Base-by-base conservation (phyloP, 352 stramenopile genomes). In the Phytophthora boehmeriae region DNA sequence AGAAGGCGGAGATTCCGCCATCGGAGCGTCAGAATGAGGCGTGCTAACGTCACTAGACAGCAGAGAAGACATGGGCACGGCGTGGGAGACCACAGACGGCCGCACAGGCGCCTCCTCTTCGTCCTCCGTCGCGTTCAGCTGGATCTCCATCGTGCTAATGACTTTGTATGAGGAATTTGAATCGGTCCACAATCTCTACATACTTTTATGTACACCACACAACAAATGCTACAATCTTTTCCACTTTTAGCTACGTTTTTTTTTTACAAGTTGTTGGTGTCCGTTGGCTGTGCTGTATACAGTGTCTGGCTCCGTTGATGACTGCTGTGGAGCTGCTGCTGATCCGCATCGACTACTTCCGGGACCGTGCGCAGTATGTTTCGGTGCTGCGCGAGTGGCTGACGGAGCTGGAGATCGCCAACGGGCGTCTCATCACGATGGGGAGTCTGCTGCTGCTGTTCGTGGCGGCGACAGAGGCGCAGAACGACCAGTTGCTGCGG, bases 291-390 rank as follows among this genome's bases (percentile, higher is more conserved):
- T n/a, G n/a, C n/a, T n/a, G n/a, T n/a, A n/a, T n/a, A n/a, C n/a
- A n/a, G n/a, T n/a, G n/a, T n/a, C n/a, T n/a, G n/a, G n/a, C n/a
- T n/a, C n/a, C n/a, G n/a, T 19, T 19, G 2, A 42, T 42, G 25
- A 30, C 25, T 45, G 13, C 39, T 46, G 36, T 89, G 76, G 78
- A 92, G 63, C 55, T 79, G 53, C 54, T 94, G 35, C 60, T 90
- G 30, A 46, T 94, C 22, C 80, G 86, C 23, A 81, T 94, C 35
- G 86, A 94, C 63, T 72, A 82, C 65, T 78, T 94, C 64, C 75
- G 61, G 22, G 80, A 89, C 54, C 81, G 80, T 22, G 51, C 59
- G 17, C 64, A 63, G 36, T 94, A 94, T 54, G 54, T 90, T n/a
- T 68, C 71, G 45, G 75, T 68, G 16, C 46, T 92, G 52, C 83